Percentiles rank a stretch among this genome's conserved stretches.
phyloP scores from a whole-genome alignment of 768 basidiomycete genomes.

The Leccinum imitatum region DNA sequence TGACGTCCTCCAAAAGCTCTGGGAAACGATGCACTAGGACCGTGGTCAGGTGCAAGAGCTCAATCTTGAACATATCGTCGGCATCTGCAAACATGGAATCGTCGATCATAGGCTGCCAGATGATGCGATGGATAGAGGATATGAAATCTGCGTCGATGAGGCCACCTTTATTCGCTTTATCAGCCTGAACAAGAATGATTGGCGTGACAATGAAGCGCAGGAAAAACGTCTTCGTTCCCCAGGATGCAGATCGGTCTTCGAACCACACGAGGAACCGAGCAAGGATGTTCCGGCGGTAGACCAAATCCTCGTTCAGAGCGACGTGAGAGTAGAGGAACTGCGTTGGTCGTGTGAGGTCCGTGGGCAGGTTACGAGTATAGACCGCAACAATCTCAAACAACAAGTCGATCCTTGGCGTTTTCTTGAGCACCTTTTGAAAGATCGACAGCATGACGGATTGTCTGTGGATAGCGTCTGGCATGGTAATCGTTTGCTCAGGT shows the following conservation, averaged over 20 bases:
- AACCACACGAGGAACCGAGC: constrained; percentile 88
- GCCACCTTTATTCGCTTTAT: constrained; percentile 50
- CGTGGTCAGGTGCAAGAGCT: constrained; percentile 86
- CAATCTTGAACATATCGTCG: constrained; percentile 88
- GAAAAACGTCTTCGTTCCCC: constrained; percentile 76
- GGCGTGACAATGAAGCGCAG: constrained; percentile 87
- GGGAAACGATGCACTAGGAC: constrained; percentile 84
- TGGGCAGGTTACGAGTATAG: constrained; percentile 75
- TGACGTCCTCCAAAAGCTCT: constrained; percentile 72
- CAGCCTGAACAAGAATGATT: constrained; percentile 75
- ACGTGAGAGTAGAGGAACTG: constrained; percentile 88
- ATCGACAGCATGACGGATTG: constrained; percentile 70
- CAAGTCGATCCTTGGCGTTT: constrained; percentile 78
- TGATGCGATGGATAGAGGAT: constrained; percentile 60
- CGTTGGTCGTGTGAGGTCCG: constrained; percentile 76
- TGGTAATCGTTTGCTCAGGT: constrained; percentile 42
- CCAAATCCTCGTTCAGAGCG: constrained; percentile 64
- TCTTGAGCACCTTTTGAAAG: constrained; percentile 70
- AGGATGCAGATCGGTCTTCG: constrained; percentile 56
- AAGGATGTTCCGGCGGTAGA: constrained; percentile 79
- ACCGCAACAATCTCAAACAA: constrained; percentile 84
- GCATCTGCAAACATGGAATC: constrained; percentile 49
- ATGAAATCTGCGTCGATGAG: constrained; percentile 75
- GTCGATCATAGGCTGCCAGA: constrained; percentile 81
- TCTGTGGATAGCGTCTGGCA: constrained; percentile 54